phyloP scores from a whole-genome alignment of 345 rosid species.

The Sisymbrium irio region DNA sequence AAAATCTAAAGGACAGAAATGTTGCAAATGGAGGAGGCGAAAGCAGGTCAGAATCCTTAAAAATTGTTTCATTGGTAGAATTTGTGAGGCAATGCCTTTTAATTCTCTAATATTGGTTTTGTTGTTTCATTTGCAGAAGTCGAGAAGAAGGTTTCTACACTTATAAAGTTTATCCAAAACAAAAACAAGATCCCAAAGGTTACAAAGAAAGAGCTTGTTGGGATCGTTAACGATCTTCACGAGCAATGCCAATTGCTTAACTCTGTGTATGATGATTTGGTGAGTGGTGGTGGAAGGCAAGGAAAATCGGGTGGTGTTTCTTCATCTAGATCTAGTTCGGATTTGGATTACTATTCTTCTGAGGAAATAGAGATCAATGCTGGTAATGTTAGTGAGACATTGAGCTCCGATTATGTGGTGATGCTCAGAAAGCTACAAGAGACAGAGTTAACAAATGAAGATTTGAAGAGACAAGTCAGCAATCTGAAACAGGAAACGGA shows the following conservation, averaged over 20 bases:
- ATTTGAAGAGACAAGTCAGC: constrained; percentile 33
- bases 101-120: neutral
- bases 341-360: constrained; percentile 54
- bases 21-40: constrained; percentile 37
- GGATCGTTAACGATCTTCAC: constrained; percentile 48
- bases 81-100: neutral
- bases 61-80: neutral
- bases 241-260: constrained; percentile 47
- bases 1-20: neutral
- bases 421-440: constrained; percentile 36
- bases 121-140: constrained; percentile 38
- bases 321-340: constrained; percentile 40
- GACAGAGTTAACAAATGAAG: constrained; percentile 33
- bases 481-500: constrained; percentile 42
- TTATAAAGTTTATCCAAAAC: constrained; percentile 44
- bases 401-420: constrained; percentile 24
- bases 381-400: constrained; percentile 22
- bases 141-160: constrained; percentile 43
- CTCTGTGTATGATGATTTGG: constrained; percentile 34
- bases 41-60: constrained; percentile 41
- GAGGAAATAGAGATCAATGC: constrained; percentile 45
- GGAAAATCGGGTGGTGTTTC: constrained; percentile 10
- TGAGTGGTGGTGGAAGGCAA: neutral
- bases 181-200: constrained; percentile 41
- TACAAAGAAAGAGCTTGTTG: constrained; percentile 41